Base-by-base conservation (phyloP, 148 eudicot genomes). In the Fagopyrum tataricum region DNA sequence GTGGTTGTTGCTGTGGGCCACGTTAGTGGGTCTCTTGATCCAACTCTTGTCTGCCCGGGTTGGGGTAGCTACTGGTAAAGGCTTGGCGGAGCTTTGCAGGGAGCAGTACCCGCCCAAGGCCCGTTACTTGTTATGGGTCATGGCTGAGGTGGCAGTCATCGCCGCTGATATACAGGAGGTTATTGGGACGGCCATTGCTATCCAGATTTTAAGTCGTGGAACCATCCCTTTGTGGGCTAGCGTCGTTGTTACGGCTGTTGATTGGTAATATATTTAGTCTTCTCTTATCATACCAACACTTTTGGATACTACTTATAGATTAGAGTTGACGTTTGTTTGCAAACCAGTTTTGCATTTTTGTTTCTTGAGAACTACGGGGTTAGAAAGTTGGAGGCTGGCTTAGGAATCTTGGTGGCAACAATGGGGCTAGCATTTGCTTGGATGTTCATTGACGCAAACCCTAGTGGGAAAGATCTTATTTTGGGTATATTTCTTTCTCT, bases 381-480 rank as follows among this genome's bases (percentile, higher is more conserved):
- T 81, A 82, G 98, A 79, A 94, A 89, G 81, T 76, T 94, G 87
- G 98, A 94, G 83, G 95, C 87, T 51, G 88, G 85, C 20, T 87
- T 94, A 76, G 97, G 93, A 55, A 72, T 84, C 72, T 82, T 94
- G 61, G 85, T 91, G 43, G 80, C 86, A 41, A 82, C 90, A 4
- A 94, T 94, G 98, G 98, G 84, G 7, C 74, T 91, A 39, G 82
- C 98, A 12, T 94, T 94, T 76, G 97, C 98, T 1, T 94, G 91
- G 81, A 89, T 91, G 93, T 91, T 94, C 73, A 81, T 79, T 31
- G 95, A 94, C 43, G 81, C 97, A 11, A 80, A 85, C 67, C 98
- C 98, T 17, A 91, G 83, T 53, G 89, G 81, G 52, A 78, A 72
- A 23, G 86, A 91, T 49, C 92, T 94, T 72, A 59, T 88, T 51